A percentile compares a stretch with the other conserved stretches of the same genome.
Conservation (phyloP, 495 filamentous ascomycete genomes). For the Chlorociboria aeruginascens region DNA sequence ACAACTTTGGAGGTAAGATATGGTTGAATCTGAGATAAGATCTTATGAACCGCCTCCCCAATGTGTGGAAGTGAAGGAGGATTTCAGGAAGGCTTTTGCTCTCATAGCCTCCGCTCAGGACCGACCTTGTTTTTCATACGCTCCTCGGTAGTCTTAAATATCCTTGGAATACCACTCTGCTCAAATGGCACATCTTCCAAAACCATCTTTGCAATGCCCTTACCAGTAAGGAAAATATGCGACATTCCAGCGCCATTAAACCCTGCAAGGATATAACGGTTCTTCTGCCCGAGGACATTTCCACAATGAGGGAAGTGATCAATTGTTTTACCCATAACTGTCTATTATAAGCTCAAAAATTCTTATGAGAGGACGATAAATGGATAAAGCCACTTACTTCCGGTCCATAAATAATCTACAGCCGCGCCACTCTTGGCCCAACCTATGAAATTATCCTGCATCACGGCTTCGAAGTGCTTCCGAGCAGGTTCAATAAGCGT, state of each 20-base stretch:
- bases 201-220: constrained; percentile 34
- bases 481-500: constrained; percentile 24
- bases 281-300: constrained; percentile 28
- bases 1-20: no score
- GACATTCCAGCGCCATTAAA: constrained; percentile 42
- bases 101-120: no score
- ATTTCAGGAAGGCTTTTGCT: no score
- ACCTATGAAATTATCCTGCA: constrained; percentile 32
- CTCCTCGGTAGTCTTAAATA: constrained; percentile 24
- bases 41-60: no score
- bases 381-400: constrained; percentile 14
- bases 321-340: constrained; percentile 22
- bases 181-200: constrained; percentile 22
- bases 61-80: no score
- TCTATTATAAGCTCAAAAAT: constrained; percentile 20
- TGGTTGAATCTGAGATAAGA: no score
- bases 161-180: constrained; percentile 22
- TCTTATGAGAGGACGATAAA: neutral
- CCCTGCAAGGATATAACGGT: constrained; percentile 33
- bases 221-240: constrained; percentile 32
- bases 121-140: constrained; percentile 2
- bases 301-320: constrained; percentile 36
- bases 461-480: constrained; percentile 34
- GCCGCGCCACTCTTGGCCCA: constrained; percentile 33
- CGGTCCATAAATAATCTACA: constrained; percentile 36